Evolutionary conservation across 768 basidiomycete genomes (phyloP).

Genomic region (Boletus patriciae): DNA sequence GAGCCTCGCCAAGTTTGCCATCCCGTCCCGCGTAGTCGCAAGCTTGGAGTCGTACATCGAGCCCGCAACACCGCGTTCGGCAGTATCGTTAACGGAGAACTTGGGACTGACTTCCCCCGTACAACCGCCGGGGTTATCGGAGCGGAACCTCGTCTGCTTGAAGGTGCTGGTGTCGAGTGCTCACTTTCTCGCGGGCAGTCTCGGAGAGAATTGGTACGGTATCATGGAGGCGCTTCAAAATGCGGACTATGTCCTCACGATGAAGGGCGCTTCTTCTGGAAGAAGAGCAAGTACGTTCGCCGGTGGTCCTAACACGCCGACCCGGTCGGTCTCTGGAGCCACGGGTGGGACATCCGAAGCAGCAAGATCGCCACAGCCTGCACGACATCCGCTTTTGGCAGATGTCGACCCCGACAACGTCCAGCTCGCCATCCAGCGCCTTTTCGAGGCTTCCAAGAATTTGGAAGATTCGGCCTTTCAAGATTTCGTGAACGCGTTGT

Average conservation of each 20-base stretch:
- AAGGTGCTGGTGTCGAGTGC: slow-evolving; percentile 78
- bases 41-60: slow-evolving; percentile 65
- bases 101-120: slow-evolving; percentile 54
- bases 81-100: slow-evolving; percentile 61
- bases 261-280: slow-evolving; percentile 45
- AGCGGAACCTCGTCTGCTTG: slow-evolving; percentile 88
- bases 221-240: slow-evolving; percentile 91
- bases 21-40: slow-evolving; percentile 88
- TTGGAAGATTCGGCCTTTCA: slow-evolving; percentile 81
- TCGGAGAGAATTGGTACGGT: slow-evolving; percentile 91
- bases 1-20: slow-evolving; percentile 85
- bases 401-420: slow-evolving; percentile 79
- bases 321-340: slow-evolving; percentile 42
- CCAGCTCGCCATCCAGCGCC: slow-evolving; percentile 67
- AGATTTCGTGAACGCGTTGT: slow-evolving; percentile 74
- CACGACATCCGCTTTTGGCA: slow-evolving; percentile 60
- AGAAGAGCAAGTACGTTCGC: slow-evolving; percentile 35
- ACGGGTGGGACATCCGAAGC: slow-evolving; percentile 9
- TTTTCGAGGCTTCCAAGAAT: slow-evolving; percentile 85
- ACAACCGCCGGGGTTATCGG: slow-evolving; percentile 74
- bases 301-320: slow-evolving; percentile 36
- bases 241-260: slow-evolving; percentile 85
- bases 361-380: slow-evolving; percentile 25
- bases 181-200: slow-evolving; percentile 77
- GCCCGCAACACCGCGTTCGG: slow-evolving; percentile 59